Percentiles rank a stretch among this genome's conserved stretches.
These are phyloP conservation scores for Stephania japonica DNA, from an alignment of 164 flowering plant genomes.

Conservation along the genomic window DNA sequence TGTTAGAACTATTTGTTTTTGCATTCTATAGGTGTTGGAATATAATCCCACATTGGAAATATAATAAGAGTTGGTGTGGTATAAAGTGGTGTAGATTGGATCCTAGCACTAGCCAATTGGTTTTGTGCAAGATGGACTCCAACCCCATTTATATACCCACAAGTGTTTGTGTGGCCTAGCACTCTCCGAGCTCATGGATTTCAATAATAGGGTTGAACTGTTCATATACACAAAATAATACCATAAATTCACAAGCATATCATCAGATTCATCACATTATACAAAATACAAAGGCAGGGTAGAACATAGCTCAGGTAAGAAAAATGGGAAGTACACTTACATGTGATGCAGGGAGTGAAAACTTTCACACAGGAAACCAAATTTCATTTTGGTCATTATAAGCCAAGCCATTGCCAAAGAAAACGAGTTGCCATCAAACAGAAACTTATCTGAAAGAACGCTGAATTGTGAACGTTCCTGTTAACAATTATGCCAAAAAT, in stretches of 20 bases:
- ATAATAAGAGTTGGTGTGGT: too few relatives aligned
- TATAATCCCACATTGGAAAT: too few relatives aligned
- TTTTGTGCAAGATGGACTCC: too few relatives aligned
- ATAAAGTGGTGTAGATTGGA: too few relatives aligned
- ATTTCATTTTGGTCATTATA: background rate
- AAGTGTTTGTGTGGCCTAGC: too few relatives aligned
- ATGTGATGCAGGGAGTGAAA: background rate
- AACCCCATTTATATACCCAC: too few relatives aligned
- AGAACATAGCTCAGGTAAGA: background rate
- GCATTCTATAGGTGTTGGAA: too few relatives aligned
- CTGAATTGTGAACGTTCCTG: conserved; percentile 61
- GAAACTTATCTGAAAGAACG: too few relatives aligned
- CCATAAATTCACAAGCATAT: background rate
- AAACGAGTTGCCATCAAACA: too few relatives aligned
- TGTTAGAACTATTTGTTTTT: background rate
- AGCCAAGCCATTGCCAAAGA: background rate
- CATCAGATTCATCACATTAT: background rate
- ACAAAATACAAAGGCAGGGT: background rate
- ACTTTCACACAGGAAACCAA: background rate
- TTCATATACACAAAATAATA: background rate
- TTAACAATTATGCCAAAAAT: conserved; percentile 3
- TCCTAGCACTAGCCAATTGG: too few relatives aligned
- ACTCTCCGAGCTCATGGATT: too few relatives aligned
- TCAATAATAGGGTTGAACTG: background rate
- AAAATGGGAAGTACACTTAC: background rate